phyloP scores from a whole-genome alignment of 2,329 filamentous ascomycete species.

The Xylariomycetidae sp. region DNA sequence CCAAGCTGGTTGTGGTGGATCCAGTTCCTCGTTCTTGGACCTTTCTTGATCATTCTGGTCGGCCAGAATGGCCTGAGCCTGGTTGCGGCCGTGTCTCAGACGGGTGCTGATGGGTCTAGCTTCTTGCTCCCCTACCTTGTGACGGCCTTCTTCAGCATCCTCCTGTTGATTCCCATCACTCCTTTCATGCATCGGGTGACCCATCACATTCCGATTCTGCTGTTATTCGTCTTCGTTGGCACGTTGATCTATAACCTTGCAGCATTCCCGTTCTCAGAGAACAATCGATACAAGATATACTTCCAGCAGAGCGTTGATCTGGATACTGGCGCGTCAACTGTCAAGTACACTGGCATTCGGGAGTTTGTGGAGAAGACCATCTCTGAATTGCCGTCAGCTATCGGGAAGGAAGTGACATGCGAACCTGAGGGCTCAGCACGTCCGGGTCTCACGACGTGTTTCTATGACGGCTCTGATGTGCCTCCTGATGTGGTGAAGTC shows the following conservation, averaged over 20 bases:
- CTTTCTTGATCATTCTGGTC: constrained; percentile 71
- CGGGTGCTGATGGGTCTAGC: constrained; percentile 75
- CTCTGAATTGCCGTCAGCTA: constrained; percentile 63
- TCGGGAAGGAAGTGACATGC: constrained; percentile 57
- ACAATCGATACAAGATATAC: constrained; percentile 78
- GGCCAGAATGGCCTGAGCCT: constrained; percentile 72
- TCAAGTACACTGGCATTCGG: constrained; percentile 64
- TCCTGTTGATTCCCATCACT: constrained; percentile 70
- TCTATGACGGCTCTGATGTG: constrained; percentile 59
- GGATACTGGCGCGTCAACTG: constrained; percentile 63
- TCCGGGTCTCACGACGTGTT: constrained; percentile 59
- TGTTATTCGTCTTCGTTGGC: constrained; percentile 67
- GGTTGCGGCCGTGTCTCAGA: constrained; percentile 71
- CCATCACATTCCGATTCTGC: constrained; percentile 73
- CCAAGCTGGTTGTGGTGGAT: constrained; percentile 84
- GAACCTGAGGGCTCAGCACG: constrained; percentile 32
- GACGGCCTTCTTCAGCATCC: constrained; percentile 61
- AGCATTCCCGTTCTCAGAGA: constrained; percentile 81
- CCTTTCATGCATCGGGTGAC: constrained; percentile 87
- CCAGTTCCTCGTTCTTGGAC: constrained; percentile 76
- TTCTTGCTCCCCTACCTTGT: constrained; percentile 67
- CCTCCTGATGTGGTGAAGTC: constrained; percentile 57
- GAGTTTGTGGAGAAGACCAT: constrained; percentile 65
- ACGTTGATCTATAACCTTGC: constrained; percentile 82
- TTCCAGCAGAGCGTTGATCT: constrained; percentile 81